Conservation (phyloP, 495 filamentous ascomycete genomes). For the Aspergillus haitiensis region DNA sequence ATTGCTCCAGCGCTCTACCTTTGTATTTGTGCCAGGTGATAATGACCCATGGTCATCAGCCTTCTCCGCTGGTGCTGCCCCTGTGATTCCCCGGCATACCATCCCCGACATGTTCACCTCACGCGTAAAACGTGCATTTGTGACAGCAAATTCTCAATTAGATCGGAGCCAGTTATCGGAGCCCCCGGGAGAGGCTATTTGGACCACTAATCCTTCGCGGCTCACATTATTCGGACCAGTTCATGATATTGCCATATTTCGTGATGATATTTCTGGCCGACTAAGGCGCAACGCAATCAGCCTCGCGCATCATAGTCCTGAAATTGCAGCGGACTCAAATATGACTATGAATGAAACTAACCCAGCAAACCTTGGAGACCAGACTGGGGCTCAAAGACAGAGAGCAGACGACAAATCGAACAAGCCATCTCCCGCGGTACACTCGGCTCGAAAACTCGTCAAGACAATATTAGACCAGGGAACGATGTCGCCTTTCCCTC, state of each 20-base stretch:
- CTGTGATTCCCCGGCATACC: constrained; percentile 66
- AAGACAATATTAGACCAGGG: constrained; percentile 95
- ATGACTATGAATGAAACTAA: constrained; percentile 15
- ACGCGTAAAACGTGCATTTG: constrained; percentile 75
- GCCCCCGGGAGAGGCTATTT: constrained; percentile 69
- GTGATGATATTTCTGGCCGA: constrained; percentile 80
- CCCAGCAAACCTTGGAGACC: constrained; percentile 14
- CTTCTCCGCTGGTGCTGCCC: constrained; percentile 79
- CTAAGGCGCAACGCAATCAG: constrained; percentile 72
- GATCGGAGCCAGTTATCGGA: constrained; percentile 43
- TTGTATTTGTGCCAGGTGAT: constrained; percentile 91
- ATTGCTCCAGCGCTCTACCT: constrained; percentile 74
- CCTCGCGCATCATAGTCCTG: constrained; percentile 35
- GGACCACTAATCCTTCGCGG: constrained; percentile 83
- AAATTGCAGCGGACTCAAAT: constrained; percentile 27
- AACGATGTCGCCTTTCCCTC: constrained; percentile 80
- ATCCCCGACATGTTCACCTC: constrained; percentile 89
- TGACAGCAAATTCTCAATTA: constrained; percentile 67
- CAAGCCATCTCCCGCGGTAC: constrained; percentile 48
- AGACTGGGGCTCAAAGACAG: constrained; percentile 19
- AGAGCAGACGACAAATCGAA: constrained; percentile 23
- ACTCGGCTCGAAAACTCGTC: constrained; percentile 75
- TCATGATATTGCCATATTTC: constrained; percentile 80
- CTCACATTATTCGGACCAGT: constrained; percentile 79
- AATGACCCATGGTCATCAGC: constrained; percentile 92